A percentile compares a stretch with the other conserved stretches of the same genome.
Conservation (phyloP, 1,139 yeast species). For the Blastobotrys indianensis region DNA sequence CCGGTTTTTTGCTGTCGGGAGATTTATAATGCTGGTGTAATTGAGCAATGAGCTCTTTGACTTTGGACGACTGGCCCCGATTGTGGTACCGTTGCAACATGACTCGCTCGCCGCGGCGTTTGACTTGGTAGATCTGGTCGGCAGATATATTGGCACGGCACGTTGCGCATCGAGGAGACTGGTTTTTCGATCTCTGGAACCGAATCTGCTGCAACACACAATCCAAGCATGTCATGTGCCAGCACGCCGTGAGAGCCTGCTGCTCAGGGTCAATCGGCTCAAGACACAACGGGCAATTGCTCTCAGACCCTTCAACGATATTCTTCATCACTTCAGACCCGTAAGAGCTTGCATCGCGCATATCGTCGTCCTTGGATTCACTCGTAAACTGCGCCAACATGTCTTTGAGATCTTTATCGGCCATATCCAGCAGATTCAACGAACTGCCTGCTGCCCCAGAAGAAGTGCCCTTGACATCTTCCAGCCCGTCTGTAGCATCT, state of each 20-base stretch:
- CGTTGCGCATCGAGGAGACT: constrained; percentile 35
- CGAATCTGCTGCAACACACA: constrained; percentile 69
- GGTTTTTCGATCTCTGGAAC: constrained; percentile 31
- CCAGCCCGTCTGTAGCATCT: background rate
- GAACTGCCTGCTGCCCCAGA: constrained; percentile 12
- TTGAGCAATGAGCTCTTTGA: constrained; percentile 62
- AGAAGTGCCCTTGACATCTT: constrained; percentile 4
- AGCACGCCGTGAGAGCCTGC: constrained; percentile 68
- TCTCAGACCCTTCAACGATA: constrained; percentile 37
- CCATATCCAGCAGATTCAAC: constrained; percentile 16
- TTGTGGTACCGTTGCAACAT: constrained; percentile 18
- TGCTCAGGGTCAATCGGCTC: constrained; percentile 49
- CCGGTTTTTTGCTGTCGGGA: background rate
- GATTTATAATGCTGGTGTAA: constrained; percentile 36
- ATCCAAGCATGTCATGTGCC: constrained; percentile 68
- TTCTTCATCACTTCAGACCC: constrained; percentile 37
- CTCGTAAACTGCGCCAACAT: constrained; percentile 21
- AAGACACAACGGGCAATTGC: constrained; percentile 85
- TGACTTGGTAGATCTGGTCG: constrained; percentile 28
- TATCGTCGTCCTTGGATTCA: constrained; percentile 15
- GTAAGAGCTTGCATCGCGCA: constrained; percentile 25
- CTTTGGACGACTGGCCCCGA: constrained; percentile 53
- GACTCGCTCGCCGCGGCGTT: constrained; percentile 6
- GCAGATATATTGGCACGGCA: constrained; percentile 33
- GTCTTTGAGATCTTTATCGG: constrained; percentile 23